These are phyloP conservation scores for Apiospora marii DNA, from an alignment of 2,329 filamentous ascomycete species.

Conservation along the genomic window DNA sequence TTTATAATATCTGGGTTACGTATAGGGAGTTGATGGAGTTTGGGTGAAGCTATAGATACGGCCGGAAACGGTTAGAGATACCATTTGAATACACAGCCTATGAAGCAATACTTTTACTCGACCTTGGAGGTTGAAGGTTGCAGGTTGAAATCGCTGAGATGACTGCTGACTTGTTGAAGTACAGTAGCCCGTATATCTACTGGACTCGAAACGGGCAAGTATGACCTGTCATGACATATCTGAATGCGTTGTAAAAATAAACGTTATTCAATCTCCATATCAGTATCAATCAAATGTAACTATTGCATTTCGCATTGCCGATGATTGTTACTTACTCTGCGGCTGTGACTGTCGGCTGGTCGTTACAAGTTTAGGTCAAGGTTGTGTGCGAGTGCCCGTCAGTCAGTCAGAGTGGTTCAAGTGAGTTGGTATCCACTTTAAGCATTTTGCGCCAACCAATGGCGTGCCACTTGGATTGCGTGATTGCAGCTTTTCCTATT, in stretches of 20 bases:
- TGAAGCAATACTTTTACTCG: background rate
- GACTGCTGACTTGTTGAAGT: too few species aligned
- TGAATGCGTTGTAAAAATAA: background rate
- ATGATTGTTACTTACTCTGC: background rate
- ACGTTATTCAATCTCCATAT: too few species aligned
- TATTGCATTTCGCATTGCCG: background rate
- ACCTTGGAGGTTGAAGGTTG: background rate
- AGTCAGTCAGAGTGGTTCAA: background rate
- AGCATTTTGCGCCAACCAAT: background rate
- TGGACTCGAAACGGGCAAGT: background rate
- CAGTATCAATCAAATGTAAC: background rate
- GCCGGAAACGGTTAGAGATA: conserved; percentile 8
- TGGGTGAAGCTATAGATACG: background rate
- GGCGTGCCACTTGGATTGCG: conserved; percentile 18
- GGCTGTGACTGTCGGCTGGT: background rate
- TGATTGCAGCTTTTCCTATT: conserved; percentile 13
- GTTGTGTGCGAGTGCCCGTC: background rate
- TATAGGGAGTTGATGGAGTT: background rate
- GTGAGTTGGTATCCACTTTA: conserved; percentile 8
- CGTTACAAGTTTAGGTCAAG: background rate
- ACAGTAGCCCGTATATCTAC: background rate
- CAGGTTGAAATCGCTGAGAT: too few species aligned
- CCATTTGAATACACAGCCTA: conserved; percentile 10
- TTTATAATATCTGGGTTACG: background rate
- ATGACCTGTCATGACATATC: too few species aligned